phyloP scores from a whole-genome alignment of 495 filamentous ascomycete species.

The Penicillium mononematosum region DNA sequence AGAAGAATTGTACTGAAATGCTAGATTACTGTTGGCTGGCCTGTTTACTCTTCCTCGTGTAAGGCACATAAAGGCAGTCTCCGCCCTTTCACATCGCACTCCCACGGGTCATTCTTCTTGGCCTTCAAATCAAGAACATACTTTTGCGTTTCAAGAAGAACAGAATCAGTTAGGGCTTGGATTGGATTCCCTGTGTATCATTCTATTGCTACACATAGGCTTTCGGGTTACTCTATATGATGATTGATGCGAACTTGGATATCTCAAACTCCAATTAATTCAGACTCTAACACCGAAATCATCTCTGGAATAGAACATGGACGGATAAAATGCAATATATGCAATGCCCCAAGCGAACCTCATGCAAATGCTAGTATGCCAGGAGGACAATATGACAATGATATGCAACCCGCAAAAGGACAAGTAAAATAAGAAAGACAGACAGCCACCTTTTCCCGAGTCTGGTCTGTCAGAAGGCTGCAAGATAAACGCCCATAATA shows the following conservation, averaged over 20 bases:
- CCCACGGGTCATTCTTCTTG: too few relatives aligned
- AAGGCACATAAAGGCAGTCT: too few relatives aligned
- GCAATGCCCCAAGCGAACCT: conserved; percentile 28
- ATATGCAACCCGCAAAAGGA: conserved; percentile 12
- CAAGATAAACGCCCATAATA: conserved; percentile 3
- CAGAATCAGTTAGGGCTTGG: too few relatives aligned
- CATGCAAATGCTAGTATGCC: conserved; percentile 33
- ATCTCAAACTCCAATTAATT: conserved; percentile 12
- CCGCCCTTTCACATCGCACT: too few relatives aligned
- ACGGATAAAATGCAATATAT: conserved; percentile 27
- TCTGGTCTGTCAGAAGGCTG: conserved; percentile 6
- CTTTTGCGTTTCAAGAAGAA: too few relatives aligned
- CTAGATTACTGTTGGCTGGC: background rate
- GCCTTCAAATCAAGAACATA: too few relatives aligned
- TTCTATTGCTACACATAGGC: background rate
- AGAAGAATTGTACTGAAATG: background rate
- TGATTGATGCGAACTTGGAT: background rate
- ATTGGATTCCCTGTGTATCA: background rate
- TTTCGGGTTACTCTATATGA: background rate
- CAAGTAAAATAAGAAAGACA: conserved; percentile 15
- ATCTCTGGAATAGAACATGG: conserved; percentile 1
- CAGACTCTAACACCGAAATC: conserved; percentile 15
- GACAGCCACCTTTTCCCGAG: conserved; percentile 7
- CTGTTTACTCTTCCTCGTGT: background rate
- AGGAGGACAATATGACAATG: conserved; percentile 14